Base-by-base conservation (phyloP, 2,329 filamentous ascomycete genomes). In the Chrysoporthe deuterocubensis region DNA sequence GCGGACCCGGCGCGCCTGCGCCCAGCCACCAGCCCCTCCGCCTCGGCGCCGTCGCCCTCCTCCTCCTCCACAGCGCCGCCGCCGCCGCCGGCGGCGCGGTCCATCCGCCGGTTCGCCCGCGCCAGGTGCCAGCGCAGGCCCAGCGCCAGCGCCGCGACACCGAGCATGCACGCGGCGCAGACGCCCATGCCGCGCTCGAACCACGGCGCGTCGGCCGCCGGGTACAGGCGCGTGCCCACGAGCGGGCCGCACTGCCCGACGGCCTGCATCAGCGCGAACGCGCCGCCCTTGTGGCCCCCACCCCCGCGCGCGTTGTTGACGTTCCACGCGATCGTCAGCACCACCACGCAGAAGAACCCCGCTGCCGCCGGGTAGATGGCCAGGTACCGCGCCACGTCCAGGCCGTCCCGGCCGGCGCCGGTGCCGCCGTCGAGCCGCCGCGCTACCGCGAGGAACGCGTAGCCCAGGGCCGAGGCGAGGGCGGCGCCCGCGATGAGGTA, bases 321-420 rank as follows among this genome's bases (percentile, higher is more conserved):
- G 46, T 87, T 92, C 94, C 94, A 97, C 1, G 92, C 91, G 67
- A 97, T 92, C 72, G 94, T 90, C 43, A 97, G 84, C 0, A 93
- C 93, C 67, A 97, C 91, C 26, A 93, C 91, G 69, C 87, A 89
- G 82, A 97, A 95, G 79, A 97, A 96, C 4, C 94, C 94, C 0
- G 89, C 82, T 1, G 90, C 87, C 1, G 94, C 93, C 0, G 92
- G 93, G 76, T 91, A 97, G 8, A 97, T 85, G 66, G 89, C 91
- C 6, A 90, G 73, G 74, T 97, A 97, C 21, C 93, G 85, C 48
- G 86, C 70, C 57, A 77, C 84, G 14, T 63, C 50, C 50, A 69
- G 34, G 5, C 40, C 40, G 2, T 16, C 57, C 26, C 26, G 26
- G 26, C 21, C 40, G 18, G 46, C 76, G 21, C 76, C 70, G 18